A percentile compares a stretch with the other conserved stretches of the same genome.
Evolutionary conservation across 116 monocot genomes (phyloP).

Genomic region (Posidonia oceanica): DNA sequence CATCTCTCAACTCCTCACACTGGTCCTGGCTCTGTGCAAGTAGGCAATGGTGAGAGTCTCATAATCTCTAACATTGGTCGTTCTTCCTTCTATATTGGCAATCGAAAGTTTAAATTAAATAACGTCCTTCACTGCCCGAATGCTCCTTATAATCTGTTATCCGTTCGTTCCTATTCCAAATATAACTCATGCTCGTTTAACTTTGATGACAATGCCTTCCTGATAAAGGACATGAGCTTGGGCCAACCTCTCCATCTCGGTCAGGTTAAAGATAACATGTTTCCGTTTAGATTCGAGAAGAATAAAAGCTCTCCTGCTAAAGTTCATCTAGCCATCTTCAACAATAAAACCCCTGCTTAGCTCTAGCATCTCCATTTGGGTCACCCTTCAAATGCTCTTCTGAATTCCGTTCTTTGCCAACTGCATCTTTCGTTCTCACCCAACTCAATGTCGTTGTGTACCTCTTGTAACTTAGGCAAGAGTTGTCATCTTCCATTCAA

Average conservation of each 20-base stretch:
- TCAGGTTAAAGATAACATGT: not conserved
- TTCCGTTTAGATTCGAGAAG: not conserved
- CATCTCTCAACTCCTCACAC: not conserved
- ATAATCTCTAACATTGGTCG: not conserved
- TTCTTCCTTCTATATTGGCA: not conserved
- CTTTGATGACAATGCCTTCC: not conserved
- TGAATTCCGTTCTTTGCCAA: not conserved
- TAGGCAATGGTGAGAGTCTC: not conserved
- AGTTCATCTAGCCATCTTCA: not conserved
- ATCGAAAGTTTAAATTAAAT: not conserved
- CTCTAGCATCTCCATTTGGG: not conserved
- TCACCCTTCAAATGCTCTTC: not conserved
- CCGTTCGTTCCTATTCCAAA: not conserved
- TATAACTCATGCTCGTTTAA: not conserved
- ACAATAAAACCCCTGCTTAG: not conserved
- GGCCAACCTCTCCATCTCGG: not conserved
- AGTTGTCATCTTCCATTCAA: not conserved
- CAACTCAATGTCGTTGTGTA: not conserved
- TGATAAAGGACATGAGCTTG: not conserved
- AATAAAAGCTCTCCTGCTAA: not conserved
- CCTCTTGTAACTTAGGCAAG: not conserved
- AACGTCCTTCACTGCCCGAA: not conserved
- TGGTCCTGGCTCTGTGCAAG: not conserved
- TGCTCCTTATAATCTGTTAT: not conserved
- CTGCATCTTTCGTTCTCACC: not conserved